These are phyloP conservation scores for Extremus antarcticus DNA, from an alignment of 495 filamentous ascomycete genomes.

Conservation along the genomic window DNA sequence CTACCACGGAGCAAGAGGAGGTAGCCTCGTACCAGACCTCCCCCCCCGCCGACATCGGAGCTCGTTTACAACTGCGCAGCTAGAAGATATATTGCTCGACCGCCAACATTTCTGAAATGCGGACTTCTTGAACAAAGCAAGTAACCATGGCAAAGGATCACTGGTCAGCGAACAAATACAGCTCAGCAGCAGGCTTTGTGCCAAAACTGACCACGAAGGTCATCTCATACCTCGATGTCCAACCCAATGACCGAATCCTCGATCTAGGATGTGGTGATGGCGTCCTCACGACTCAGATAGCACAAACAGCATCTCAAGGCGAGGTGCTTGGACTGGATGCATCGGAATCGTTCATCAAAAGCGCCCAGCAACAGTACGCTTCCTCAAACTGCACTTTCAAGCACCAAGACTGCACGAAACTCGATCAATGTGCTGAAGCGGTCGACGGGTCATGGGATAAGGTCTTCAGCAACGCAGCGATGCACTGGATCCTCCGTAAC, in stretches of 20 bases:
- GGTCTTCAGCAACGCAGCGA: conserved; percentile 66
- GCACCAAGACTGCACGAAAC: conserved; percentile 38
- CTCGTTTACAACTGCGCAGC: not conserved
- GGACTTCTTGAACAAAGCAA: not conserved
- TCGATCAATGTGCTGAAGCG: conserved; percentile 24
- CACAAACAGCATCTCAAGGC: conserved; percentile 29
- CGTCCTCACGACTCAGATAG: conserved; percentile 48
- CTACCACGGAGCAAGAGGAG: too few species aligned
- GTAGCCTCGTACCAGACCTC: too few species aligned
- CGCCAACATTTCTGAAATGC: not conserved
- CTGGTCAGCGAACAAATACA: conserved; percentile 35
- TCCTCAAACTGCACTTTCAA: conserved; percentile 29
- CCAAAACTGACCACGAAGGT: conserved; percentile 56
- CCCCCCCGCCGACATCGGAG: not conserved
- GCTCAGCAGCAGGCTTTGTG: conserved; percentile 58
- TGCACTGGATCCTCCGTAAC: conserved; percentile 65
- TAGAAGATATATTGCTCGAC: not conserved
- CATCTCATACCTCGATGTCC: conserved; percentile 51
- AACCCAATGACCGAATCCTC: conserved; percentile 49
- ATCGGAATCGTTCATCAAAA: conserved; percentile 53
- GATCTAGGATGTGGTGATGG: conserved; percentile 73
- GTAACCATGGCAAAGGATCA: conserved; percentile 10
- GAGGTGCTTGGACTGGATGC: conserved; percentile 54
- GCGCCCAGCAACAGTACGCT: conserved; percentile 36
- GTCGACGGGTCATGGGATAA: conserved; percentile 41